Base-by-base conservation (phyloP, 2,329 filamentous ascomycete genomes). In the Epichloe uncinata region DNA sequence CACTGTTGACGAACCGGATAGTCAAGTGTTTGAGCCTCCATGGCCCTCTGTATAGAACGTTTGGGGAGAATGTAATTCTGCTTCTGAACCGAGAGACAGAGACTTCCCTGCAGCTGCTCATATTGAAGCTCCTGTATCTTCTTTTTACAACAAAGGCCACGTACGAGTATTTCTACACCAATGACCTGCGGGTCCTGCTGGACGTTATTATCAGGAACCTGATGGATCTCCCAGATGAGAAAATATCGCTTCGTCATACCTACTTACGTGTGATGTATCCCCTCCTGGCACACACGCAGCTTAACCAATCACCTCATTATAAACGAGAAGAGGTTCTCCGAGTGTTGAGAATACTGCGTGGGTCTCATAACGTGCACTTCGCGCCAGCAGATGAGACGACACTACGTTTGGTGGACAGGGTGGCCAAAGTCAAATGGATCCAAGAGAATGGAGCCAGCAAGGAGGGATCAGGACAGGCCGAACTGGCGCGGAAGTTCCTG, bases 91-190 rank as follows among this genome's bases (percentile, higher is more conserved):
- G 93, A 59, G 93, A 97, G 72, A 88, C 85, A 9, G 90, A 97
- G 66, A 95, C 93, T 0, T 91, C 89, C 2, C 78, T 95, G 37
- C 94, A 98, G 66, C 76, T 98, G 26, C 77, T 98, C n/a, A 97
- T 97, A 52, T 75, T 98, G 41, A 98, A 98, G 68, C 79, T 96
- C 4, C 74, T 98, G 30, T 98, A 97, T 67, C 79, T 98, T 36
- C 77, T 98, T 9, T 98, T 98, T 68, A 95, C 90, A 4, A 97
- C 88, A 9, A 81, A 81, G 50, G 79, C 85, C 15, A 98, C 93
- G 0, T 88, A 93, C 65, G 93, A 98, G 68, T 98, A 97, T 67
- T 98, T 98, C 63, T 98, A 97, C 67, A 96, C 89, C 30, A 98
- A 98, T 63, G 93, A 98, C 61, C 74, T 98, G 33, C 86, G 88